Percentiles rank a stretch among this genome's conserved stretches.
These are phyloP conservation scores for Pulveroboletus ravenelii DNA, from an alignment of 768 basidiomycete species.

Conservation along the genomic window DNA sequence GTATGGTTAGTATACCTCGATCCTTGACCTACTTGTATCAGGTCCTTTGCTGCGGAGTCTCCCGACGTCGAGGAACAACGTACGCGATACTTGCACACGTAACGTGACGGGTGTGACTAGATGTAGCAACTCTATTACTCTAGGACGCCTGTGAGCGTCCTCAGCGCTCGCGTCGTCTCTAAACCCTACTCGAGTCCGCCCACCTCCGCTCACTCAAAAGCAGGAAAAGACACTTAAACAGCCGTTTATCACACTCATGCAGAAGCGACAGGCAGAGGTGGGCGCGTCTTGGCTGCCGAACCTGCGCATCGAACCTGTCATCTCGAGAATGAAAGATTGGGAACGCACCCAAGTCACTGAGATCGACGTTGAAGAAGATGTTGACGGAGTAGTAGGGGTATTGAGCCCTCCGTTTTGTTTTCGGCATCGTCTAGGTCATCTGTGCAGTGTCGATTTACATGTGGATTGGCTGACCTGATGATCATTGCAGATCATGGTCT, in stretches of 20 bases:
- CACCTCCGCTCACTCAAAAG: constrained; percentile 31
- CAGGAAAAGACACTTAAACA: constrained; percentile 26
- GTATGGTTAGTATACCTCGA: constrained; percentile 11
- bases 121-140: constrained; percentile 2
- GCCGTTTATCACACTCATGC: constrained; percentile 40
- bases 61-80: no score
- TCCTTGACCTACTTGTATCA: not conserved
- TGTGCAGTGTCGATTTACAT: not conserved
- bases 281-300: constrained; percentile 43
- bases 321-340: constrained; percentile 37
- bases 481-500: not conserved
- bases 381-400: constrained; percentile 27
- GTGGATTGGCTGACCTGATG: not conserved
- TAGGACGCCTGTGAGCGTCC: not conserved
- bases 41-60: no score
- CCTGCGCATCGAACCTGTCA: constrained; percentile 45
- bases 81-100: no score
- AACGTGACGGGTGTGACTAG: no score
- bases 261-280: constrained; percentile 35
- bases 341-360: constrained; percentile 36
- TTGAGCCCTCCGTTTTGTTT: not conserved
- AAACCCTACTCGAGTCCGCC: constrained; percentile 17
- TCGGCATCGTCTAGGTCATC: constrained; percentile 3
- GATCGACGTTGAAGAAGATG: constrained; percentile 38
- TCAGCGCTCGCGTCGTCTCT: constrained; percentile 34